Base-by-base conservation (phyloP, 2,329 filamentous ascomycete species). In the Paecilomyces variotii region DNA sequence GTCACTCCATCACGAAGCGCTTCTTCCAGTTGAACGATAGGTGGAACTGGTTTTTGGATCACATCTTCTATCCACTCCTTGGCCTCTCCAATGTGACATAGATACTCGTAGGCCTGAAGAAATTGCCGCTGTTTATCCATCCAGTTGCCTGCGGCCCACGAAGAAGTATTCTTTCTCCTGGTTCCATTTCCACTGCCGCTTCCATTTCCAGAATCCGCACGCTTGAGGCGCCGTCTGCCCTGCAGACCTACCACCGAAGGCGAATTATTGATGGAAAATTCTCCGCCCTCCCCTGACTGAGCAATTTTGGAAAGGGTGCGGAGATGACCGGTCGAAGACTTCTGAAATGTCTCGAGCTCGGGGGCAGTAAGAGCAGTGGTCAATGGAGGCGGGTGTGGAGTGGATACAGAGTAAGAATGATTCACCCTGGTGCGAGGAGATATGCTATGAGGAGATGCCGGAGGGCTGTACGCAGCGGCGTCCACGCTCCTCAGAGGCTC, bases 91-190 rank as follows among this genome's bases (percentile, higher is more conserved):
- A 99, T 97, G 70, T 99, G 94, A 72, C 94, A 99, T 39, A 99
- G 87, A 72, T 99, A 99, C 73, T 99, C 94, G 71, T 99, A 99
- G 5, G 94, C 94, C 74, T 96, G 90, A 56, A 99, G 78, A 68
- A 97, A 97, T 72, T 97, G 93, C 27, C 94, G 85, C 72, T 99
- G 93, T 71, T 96, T 94, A 73, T 99, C 94, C 93, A 99, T 99
- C 94, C 94, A 99, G 71, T 93, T 96, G 55, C 89, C 85, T 24
- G 87, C 87, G 62, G 90, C 85, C 87, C 91, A 94, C 54, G 86
- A 83, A 64, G 87, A 90, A 27, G 76, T 80, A 58, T 77, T 79
- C 79, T 62, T 80, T 76, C 51, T 80, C 75, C 79, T 74, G 27
- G 75, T 76, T 19, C 39, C 39, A 35, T 76, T 75, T 19, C 77